Base-by-base conservation (phyloP, 768 basidiomycete genomes). In the Leucogyrophana mollusca region DNA sequence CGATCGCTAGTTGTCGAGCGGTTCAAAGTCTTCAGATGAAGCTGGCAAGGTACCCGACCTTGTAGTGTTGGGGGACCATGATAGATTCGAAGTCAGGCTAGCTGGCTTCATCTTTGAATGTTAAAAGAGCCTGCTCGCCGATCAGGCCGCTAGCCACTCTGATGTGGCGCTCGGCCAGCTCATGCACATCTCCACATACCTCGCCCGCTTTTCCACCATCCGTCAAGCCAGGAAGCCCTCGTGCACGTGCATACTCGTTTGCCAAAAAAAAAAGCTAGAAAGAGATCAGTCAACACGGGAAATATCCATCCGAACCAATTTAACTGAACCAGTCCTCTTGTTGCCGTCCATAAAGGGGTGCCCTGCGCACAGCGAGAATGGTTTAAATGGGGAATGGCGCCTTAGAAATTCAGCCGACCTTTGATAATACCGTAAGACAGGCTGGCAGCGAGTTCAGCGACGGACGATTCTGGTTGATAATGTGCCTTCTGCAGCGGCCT, bases 181-280 rank as follows among this genome's bases (percentile, higher is more conserved):
- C 32, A 27, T 33, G 44, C 9, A 49, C 9, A 34, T 27, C 42
- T 25, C 46, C 22, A 34, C 14, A 14, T 9, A 27, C 38, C 16
- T 16, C 20, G 16, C 30, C 23, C 18, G 13, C 46, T 13, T 30
- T 30, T 7, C 27, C 27, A 17, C 24, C 47, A n/a, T n/a, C n/a
- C n/a, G n/a, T n/a, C n/a, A n/a, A n/a, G 44, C 64, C 64, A 10
- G 67, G 63, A 14, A 65, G 34, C 8, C 61, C 66, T 49, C 58
- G 59, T 2, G 63, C 65, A 25, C 65, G 61, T 25, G 62, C 23
- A 42, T 61, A 67, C 44, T 65, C 63, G 38, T 67, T 64, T 2
- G 59, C 65, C 4, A 67, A 46, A 46, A 65, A 69, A 47, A 67
- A 67, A 16, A 59, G 63, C 65, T 27, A 9, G n/a, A n/a, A n/a